phyloP scores from a whole-genome alignment of 768 basidiomycete species.

The Holtermanniella nyarrowii region DNA sequence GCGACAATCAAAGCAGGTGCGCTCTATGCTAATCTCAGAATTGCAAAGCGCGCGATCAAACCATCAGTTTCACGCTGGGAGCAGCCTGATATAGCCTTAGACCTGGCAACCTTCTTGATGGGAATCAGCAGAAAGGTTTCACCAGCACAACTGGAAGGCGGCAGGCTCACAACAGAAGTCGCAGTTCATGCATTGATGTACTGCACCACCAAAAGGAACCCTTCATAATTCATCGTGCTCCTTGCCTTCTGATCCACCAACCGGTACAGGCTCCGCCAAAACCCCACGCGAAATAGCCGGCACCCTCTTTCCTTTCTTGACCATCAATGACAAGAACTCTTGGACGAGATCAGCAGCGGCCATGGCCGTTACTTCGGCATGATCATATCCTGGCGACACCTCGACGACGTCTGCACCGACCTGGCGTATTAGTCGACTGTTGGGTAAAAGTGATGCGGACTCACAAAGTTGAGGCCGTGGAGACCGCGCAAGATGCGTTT shows the following conservation, averaged over 20 bases:
- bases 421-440: conserved; percentile 4
- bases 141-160: too few relatives aligned
- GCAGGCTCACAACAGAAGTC: too few relatives aligned
- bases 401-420: conserved; percentile 41
- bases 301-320: conserved; percentile 90
- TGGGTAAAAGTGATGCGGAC: conserved; percentile 40
- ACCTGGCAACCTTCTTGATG: too few relatives aligned
- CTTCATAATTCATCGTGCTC: not conserved
- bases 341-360: not conserved
- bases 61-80: too few relatives aligned
- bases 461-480: conserved; percentile 41
- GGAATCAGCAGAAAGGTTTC: too few relatives aligned
- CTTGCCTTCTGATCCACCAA: not conserved
- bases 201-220: not conserved
- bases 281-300: not conserved
- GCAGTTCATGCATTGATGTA: not conserved
- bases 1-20: too few relatives aligned
- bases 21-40: too few relatives aligned
- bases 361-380: not conserved
- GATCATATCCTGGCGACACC: conserved; percentile 31
- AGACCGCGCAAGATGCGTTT: conserved; percentile 42
- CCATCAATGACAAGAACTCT: conserved; percentile 52
- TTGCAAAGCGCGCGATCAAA: too few relatives aligned
- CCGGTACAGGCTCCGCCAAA: not conserved
- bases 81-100: too few relatives aligned